Base-by-base conservation (phyloP, 306 rosid species). In the Cotoneaster glaucophyllus region DNA sequence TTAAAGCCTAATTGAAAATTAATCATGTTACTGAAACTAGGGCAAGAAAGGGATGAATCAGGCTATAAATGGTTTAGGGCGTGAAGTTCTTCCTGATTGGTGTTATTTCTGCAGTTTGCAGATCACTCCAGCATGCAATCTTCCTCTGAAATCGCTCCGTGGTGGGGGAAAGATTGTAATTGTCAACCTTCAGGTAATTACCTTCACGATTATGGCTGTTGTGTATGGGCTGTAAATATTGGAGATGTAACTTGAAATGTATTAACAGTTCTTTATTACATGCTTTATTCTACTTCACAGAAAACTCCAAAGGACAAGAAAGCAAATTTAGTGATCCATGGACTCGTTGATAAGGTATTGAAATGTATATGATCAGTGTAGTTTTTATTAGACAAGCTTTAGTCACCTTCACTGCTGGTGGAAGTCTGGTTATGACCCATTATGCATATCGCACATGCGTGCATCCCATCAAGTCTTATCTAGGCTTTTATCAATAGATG, bases 61-160 rank as follows among this genome's bases (percentile, higher is more conserved):
- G 32, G 19, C 21, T 25, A 14, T 14, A 34, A 59, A 22, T 76
- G 56, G 17, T 62, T 62, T 62, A 62, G 66, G 37, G 66, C 66
- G 6, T 6, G 66, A 62, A 62, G 37, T 62, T 62, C 37, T 62
- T 26, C 31, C 66, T 75, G 66, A 52, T 70, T 24, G 15, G 44
- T 68, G 8, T 61, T 73, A 68, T 72, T 50, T 11, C 57, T 85
- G 88, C 96, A 95, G 97, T 82, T 82, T 95, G 85, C 99, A 95
- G 87, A 95, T 95, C 78, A 95, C 99, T 77, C 99, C 99, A 69
- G 99, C 99, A 26, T 95, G 99, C 86, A 92, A 95, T 88, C 91
- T 95, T 74, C 97, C 99, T 86, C 78, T 95, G 73, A 90, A 86
- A 89, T 87, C 97, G 32, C 89, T 90, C 74, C 99, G 92, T 28